Conservation (phyloP, 148 eudicot species). For the Vaccinium macrocarpon region DNA sequence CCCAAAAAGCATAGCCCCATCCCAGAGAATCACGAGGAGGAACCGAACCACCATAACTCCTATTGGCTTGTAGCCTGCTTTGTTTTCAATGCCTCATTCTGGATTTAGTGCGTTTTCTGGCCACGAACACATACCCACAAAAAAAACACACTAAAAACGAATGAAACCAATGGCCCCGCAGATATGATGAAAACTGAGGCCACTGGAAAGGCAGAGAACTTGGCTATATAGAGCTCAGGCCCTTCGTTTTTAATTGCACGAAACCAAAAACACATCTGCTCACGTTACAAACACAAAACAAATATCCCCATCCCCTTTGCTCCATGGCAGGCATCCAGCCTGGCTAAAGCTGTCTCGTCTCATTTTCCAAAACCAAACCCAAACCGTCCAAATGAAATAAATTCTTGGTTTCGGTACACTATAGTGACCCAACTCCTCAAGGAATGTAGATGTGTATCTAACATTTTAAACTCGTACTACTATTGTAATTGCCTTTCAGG, state of each 20-base stretch:
- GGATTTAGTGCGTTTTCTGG: not conserved
- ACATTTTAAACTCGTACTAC: too few relatives aligned
- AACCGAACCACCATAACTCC: not conserved
- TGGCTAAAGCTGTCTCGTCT: slow-evolving; percentile 22
- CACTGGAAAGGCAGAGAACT: not conserved
- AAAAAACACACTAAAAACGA: not conserved
- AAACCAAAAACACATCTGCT: slow-evolving; percentile 18
- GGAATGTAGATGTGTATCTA: not conserved
- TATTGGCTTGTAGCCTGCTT: slow-evolving; percentile 8
- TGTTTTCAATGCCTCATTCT: not conserved
- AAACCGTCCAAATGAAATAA: slow-evolving; percentile 4
- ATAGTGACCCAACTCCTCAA: not conserved
- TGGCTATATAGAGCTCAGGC: not conserved
- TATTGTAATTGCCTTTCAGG: too few relatives aligned
- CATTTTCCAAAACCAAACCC: slow-evolving; percentile 14
- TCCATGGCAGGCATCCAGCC: slow-evolving; percentile 23
- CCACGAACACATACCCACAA: not conserved
- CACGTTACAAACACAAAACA: not conserved
- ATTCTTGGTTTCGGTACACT: not conserved
- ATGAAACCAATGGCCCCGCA: not conserved
- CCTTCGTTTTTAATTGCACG: slow-evolving; percentile 10
- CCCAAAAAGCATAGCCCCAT: not conserved
- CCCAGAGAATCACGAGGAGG: slow-evolving; percentile 1
- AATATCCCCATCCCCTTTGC: slow-evolving; percentile 4
- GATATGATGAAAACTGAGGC: not conserved